Evolutionary conservation across 1,284 basidiomycete species (phyloP).

Genomic region (Psilocybe mexicana): DNA sequence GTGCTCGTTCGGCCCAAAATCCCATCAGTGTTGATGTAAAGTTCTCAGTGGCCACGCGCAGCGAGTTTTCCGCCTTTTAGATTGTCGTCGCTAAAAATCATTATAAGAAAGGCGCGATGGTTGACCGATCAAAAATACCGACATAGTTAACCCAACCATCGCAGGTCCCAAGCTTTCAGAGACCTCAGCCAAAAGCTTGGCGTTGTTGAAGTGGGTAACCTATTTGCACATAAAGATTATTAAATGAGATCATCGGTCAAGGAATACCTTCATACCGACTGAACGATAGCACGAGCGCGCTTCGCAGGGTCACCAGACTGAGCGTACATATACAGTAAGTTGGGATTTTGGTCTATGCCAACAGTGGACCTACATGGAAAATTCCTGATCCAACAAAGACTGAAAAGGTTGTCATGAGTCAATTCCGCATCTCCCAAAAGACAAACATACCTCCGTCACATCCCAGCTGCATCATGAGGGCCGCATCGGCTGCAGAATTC

Average conservation of each 20-base stretch:
- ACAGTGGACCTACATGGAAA: conserved; percentile 71
- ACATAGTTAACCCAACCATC: conserved; percentile 94
- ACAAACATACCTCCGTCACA: conserved; percentile 84
- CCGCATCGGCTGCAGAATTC: conserved; percentile 77
- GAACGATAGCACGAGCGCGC: conserved; percentile 95
- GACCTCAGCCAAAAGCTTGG: conserved; percentile 82
- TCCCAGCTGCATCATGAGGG: conserved; percentile 99
- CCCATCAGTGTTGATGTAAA: no score
- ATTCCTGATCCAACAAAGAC: conserved; percentile 96
- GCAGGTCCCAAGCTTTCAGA: conserved; percentile 89
- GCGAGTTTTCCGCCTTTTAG: conserved; percentile 64
- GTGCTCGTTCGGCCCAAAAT: no score
- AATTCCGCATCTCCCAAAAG: conserved; percentile 13
- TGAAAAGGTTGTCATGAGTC: conserved; percentile 30
- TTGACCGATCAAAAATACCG: conserved; percentile 30
- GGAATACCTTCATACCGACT: conserved; percentile 63
- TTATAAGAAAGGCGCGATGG: not conserved
- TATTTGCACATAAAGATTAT: conserved; percentile 24
- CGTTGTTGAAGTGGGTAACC: conserved; percentile 96
- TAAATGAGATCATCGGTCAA: not conserved
- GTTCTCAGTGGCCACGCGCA: conserved; percentile 39
- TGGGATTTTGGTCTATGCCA: not conserved
- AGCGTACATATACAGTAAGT: conserved; percentile 12
- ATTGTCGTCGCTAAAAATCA: conserved; percentile 49
- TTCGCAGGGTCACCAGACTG: conserved; percentile 93